These are phyloP conservation scores for Fraxinus sp. DNA, from an alignment of 305 asterid species.

Conservation along the genomic window DNA sequence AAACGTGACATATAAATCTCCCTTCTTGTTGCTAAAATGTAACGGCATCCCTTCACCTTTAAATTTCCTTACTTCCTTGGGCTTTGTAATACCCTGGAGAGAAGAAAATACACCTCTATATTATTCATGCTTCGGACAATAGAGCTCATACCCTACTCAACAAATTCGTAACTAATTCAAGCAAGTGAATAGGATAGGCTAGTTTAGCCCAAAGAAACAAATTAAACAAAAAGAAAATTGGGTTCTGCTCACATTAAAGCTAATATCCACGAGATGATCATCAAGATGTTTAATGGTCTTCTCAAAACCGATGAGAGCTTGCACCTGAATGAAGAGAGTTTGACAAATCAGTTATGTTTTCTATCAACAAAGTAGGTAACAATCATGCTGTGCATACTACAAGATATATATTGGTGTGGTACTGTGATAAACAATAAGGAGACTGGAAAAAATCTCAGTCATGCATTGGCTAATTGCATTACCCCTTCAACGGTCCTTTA, in stretches of 20 bases:
- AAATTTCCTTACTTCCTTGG: conserved; percentile 80
- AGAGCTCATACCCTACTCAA: background rate
- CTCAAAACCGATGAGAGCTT: conserved; percentile 95
- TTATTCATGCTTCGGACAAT: background rate
- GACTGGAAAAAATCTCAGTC: background rate
- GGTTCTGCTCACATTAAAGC: conserved; percentile 60
- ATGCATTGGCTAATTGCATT: background rate
- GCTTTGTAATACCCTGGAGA: conserved; percentile 74
- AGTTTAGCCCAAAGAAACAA: background rate
- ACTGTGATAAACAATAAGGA: conserved; percentile 1
- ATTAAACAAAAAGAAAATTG: background rate
- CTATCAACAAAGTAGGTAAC: background rate
- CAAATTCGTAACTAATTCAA: background rate
- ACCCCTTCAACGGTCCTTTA: background rate
- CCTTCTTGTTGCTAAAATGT: conserved; percentile 81
- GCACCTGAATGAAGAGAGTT: conserved; percentile 53
- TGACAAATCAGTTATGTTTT: background rate
- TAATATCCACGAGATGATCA: conserved; percentile 75
- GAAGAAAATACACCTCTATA: background rate
- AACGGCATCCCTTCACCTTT: conserved; percentile 94
- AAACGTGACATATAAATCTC: conserved; percentile 70
- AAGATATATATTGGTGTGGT: background rate
- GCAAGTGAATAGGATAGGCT: background rate
- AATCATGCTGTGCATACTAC: background rate
- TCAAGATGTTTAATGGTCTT: conserved; percentile 86